These are phyloP conservation scores for Asterella californica DNA, from an alignment of 225 moss, liverwort and hornwort genomes.

Conservation along the genomic window DNA sequence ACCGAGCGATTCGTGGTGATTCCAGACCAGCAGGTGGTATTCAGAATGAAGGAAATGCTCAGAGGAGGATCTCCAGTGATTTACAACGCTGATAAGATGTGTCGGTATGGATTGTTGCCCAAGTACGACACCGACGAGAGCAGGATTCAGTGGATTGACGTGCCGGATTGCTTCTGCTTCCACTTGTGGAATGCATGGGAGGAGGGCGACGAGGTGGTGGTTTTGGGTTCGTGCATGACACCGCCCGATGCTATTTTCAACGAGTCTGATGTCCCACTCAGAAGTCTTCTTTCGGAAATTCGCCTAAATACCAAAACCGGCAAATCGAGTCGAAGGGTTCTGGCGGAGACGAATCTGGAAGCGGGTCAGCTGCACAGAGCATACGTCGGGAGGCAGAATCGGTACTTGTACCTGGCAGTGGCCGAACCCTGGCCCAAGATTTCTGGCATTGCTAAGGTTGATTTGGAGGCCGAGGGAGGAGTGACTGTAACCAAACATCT, in stretches of 20 bases:
- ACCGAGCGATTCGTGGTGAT: constrained; percentile 78
- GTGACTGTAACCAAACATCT: constrained; percentile 42
- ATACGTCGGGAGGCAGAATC: constrained; percentile 62
- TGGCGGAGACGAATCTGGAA: constrained; percentile 67
- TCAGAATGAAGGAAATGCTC: constrained; percentile 67
- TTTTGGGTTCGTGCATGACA: constrained; percentile 86
- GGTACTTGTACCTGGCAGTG: constrained; percentile 70
- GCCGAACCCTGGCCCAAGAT: constrained; percentile 96
- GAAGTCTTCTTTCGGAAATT: constrained; percentile 65
- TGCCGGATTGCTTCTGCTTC: constrained; percentile 80
- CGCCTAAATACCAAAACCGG: constrained; percentile 65
- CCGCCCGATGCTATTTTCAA: constrained; percentile 89
- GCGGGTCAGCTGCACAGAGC: constrained; percentile 77
- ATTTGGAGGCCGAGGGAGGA: constrained; percentile 46
- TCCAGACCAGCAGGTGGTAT: constrained; percentile 92
- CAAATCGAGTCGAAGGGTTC: constrained; percentile 49
- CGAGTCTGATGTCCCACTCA: constrained; percentile 45
- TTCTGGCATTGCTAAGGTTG: constrained; percentile 84
- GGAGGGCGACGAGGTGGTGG: constrained; percentile 67
- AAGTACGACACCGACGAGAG: constrained; percentile 64
- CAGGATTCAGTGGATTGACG: constrained; percentile 73
- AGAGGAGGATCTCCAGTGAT: constrained; percentile 77
- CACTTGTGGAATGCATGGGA: constrained; percentile 97
- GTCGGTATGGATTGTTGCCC: constrained; percentile 77
- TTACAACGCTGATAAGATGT: constrained; percentile 54